Evolutionary conservation across 345 rosid genomes (phyloP).

Genomic region (Rhizophora mangle): DNA sequence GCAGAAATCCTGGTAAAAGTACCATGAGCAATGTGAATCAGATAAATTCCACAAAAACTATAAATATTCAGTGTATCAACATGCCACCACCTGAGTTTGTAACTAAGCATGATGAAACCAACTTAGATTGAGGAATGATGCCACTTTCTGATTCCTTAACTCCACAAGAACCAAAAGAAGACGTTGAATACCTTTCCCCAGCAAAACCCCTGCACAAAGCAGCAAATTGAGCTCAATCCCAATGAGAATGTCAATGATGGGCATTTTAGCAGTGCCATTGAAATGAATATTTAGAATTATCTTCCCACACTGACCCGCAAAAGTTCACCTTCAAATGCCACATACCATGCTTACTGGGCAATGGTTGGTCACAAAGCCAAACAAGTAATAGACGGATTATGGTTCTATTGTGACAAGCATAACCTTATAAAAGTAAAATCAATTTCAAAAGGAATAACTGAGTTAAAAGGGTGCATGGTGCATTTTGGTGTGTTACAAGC

Average conservation of each 20-base stretch:
- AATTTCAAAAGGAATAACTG: neutral
- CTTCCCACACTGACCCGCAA: neutral
- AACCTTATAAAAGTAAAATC: neutral
- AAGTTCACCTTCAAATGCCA: too few species aligned
- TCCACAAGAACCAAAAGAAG: constrained; percentile 30
- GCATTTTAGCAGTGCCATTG: neutral
- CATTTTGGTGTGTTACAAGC: neutral
- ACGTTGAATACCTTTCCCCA: constrained; percentile 26
- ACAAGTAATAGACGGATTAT: too few species aligned
- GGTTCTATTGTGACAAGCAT: too few species aligned
- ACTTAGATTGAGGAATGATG: constrained; percentile 37
- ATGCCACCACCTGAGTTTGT: constrained; percentile 45
- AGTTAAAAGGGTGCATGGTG: neutral
- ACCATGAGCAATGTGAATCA: constrained; percentile 16
- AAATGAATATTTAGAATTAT: constrained; percentile 3
- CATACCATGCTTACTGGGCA: too few species aligned
- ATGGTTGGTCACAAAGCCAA: too few species aligned
- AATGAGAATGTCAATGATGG: neutral
- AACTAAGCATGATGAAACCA: constrained; percentile 28
- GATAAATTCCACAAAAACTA: neutral
- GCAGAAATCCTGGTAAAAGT: constrained; percentile 42
- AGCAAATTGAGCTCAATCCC: constrained; percentile 1
- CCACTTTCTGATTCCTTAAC: constrained; percentile 36
- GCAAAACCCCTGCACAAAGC: constrained; percentile 36
- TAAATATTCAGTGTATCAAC: constrained; percentile 4